Percentiles rank a stretch among this genome's conserved stretches.
These are phyloP conservation scores for Plantago major DNA, from an alignment of 257 asterid species.

Conservation along the genomic window DNA sequence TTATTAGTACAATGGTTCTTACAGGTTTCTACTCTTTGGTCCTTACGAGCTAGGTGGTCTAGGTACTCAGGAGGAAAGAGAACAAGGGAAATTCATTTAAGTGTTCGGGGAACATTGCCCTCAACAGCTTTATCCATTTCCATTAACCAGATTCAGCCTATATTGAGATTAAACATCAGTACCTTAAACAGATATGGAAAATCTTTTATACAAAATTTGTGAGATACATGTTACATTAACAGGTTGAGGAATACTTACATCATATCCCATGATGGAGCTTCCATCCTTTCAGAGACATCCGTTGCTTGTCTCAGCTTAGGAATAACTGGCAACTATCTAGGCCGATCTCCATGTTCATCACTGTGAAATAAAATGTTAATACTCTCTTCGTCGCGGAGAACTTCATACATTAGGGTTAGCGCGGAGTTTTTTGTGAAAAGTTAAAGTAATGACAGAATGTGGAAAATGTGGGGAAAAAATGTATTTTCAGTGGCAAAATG, in stretches of 20 bases:
- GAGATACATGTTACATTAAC: background rate
- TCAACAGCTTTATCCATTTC: slow-evolving; percentile 74
- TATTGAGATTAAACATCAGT: slow-evolving; percentile 15
- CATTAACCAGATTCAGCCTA: slow-evolving; percentile 58
- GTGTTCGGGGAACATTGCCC: no score
- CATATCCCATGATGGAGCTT: slow-evolving; percentile 82
- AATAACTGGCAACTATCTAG: slow-evolving; percentile 59
- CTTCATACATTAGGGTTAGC: no score
- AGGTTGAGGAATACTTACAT: slow-evolving; percentile 34
- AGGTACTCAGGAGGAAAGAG: no score
- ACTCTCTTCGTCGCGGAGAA: no score
- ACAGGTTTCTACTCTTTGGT: no score
- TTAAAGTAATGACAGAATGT: no score
- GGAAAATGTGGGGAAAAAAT: no score
- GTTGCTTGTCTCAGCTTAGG: slow-evolving; percentile 49
- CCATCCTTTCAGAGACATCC: slow-evolving; percentile 50
- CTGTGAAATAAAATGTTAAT: slow-evolving; percentile 32
- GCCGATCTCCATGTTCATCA: slow-evolving; percentile 73
- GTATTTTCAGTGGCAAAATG: no score
- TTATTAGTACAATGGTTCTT: no score
- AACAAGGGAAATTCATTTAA: no score
- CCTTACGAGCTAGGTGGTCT: no score
- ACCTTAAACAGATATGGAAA: background rate
- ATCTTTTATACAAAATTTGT: background rate
- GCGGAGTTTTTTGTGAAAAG: no score